Evolutionary conservation across 1,284 basidiomycete species (phyloP), one percentile per base, ranked within the genome.

Genomic region (Leccinum colubrinum): DNA sequence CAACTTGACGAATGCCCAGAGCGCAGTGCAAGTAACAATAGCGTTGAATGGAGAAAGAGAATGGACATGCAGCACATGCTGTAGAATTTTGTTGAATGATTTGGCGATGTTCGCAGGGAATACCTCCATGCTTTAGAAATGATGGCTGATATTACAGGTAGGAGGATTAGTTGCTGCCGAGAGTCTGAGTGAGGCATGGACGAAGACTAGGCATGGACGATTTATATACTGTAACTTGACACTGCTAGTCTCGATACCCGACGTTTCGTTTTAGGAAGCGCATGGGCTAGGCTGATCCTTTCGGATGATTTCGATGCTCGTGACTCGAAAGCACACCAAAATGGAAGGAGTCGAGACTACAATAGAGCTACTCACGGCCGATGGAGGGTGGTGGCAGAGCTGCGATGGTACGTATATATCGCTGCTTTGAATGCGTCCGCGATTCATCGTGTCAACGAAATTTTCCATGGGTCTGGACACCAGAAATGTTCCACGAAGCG

Each of bases 311-410:
- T 25, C 25, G 25, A 25, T 25, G 25, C 25, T 25, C 25, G 25
- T 25, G 25, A 25, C 25, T 25, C 25, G 25, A 25, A 25, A 25
- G 25, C 25, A 25, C 25, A 25, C 25, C 25, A 25, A 25, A 25
- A 25, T 6, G 25, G 25, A 25, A 25, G 25, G 25, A 25, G 25
- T 25, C 25, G 25, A 25, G 25, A 25, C 25, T 25, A 25, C 6
- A 25, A 25, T 25, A 61, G 77, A 82, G 50, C 65, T 74, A 64
- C 22, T 22, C 22, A 22, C 22, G 22, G 66, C 64, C 66, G 77
- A 68, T 54, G 62, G 74, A 59, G 74, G 74, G 60, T 86, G 84
- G 83, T 76, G 78, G 60, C 60, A 69, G 20, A 70, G 76, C 66
- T 83, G 79, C 70, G n/a, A 57, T 58, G 67, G 75, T 75, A 65